Percentiles rank a stretch among this genome's conserved stretches.
Conservation (phyloP, 345 rosid species). For the Firmiana major region DNA sequence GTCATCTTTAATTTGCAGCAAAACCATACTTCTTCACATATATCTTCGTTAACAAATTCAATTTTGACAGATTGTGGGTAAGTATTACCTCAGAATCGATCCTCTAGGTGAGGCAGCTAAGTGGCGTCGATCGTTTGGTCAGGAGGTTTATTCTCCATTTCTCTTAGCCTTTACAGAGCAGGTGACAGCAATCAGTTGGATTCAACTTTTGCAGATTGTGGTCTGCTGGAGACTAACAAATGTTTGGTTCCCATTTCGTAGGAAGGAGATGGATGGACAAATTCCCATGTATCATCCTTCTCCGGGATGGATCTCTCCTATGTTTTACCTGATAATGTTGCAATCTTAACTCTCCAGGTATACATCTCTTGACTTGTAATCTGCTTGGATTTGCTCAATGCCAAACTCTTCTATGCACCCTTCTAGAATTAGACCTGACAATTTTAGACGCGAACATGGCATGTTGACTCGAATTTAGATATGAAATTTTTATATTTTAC, state of each 20-base stretch:
- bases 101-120: slow-evolving; percentile 20
- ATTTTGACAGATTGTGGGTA: slow-evolving; percentile 12
- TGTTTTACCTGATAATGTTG: slow-evolving; percentile 20
- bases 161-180: slow-evolving; percentile 24
- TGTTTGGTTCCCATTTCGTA: slow-evolving; percentile 7
- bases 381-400: background rate
- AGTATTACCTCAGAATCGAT: slow-evolving; percentile 21
- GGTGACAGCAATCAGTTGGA: background rate
- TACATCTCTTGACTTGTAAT: background rate
- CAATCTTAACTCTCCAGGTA: slow-evolving; percentile 20
- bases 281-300: slow-evolving; percentile 7
- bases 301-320: slow-evolving; percentile 14
- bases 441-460: no score
- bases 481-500: no score
- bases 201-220: background rate
- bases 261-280: slow-evolving; percentile 14
- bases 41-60: background rate
- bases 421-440: no score
- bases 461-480: no score
- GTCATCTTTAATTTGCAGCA: background rate
- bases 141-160: slow-evolving; percentile 20
- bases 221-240: background rate
- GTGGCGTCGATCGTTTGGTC: slow-evolving; percentile 24
- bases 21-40: background rate
- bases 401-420: no score